A percentile compares a stretch with the other conserved stretches of the same genome.
phyloP scores from a whole-genome alignment of 371 early-diverging fungal species.

The Rhizopus delemar region DNA sequence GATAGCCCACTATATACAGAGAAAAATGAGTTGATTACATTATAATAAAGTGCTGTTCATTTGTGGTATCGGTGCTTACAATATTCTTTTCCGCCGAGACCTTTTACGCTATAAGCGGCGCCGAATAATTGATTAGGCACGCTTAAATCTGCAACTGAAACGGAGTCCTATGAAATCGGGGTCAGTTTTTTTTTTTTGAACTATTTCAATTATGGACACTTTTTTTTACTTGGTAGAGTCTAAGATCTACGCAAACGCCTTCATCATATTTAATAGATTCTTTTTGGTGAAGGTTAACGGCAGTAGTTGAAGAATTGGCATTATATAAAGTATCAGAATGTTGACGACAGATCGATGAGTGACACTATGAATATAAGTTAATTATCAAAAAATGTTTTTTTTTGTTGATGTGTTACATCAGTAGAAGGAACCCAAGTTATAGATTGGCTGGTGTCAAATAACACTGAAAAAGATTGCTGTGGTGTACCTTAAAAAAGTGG shows the following conservation, averaged over 20 bases:
- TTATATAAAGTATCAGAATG: constrained; percentile 31
- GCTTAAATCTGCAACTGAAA: constrained; percentile 41
- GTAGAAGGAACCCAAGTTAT: constrained; percentile 50
- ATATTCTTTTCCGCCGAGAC: constrained; percentile 41
- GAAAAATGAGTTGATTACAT: constrained; percentile 6
- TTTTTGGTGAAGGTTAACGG: constrained; percentile 41
- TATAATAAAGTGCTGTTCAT: neutral
- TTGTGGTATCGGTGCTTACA: constrained; percentile 24
- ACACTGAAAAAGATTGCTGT: constrained; percentile 40
- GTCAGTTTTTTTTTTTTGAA: neutral
- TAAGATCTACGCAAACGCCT: constrained; percentile 43
- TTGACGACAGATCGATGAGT: constrained; percentile 35
- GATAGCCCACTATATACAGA: constrained; percentile 33
- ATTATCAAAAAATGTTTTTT: neutral
- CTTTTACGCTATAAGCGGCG: constrained; percentile 43
- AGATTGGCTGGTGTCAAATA: constrained; percentile 44
- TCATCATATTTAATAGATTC: constrained; percentile 42
- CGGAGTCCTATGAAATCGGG: constrained; percentile 33
- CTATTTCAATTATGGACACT: neutral
- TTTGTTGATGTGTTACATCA: constrained; percentile 20
- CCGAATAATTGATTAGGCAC: constrained; percentile 44
- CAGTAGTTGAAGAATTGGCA: constrained; percentile 34
- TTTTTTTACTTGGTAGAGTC: constrained; percentile 38
- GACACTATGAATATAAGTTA: constrained; percentile 31
- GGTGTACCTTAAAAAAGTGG: constrained; percentile 34